Percentiles rank a stretch among this genome's conserved stretches.
Conservation (phyloP, 192 early-diverging fungal species). For the Coemansia sp. region DNA sequence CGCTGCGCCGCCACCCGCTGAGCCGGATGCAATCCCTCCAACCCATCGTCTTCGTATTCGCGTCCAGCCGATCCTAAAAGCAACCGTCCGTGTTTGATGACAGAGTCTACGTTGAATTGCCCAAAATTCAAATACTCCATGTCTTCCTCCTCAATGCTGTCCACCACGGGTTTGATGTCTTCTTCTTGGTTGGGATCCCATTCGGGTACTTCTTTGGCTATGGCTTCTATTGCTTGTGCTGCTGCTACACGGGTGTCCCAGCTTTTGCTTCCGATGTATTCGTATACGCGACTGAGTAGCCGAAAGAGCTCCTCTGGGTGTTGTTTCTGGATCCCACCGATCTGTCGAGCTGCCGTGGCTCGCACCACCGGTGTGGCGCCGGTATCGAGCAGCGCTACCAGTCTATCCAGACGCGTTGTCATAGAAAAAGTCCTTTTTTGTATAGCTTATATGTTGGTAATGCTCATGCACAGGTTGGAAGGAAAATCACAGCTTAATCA, state of each 20-base stretch:
- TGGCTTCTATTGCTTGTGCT: conserved; percentile 85
- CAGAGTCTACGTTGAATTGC: conserved; percentile 79
- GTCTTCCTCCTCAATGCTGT: conserved; percentile 7
- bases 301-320: conserved; percentile 90
- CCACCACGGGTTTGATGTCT: conserved; percentile 11
- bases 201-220: conserved; percentile 83
- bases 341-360: conserved; percentile 88
- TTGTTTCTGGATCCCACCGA: conserved; percentile 92
- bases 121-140: conserved; percentile 71
- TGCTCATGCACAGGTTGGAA: no score
- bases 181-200: conserved; percentile 72
- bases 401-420: conserved; percentile 80
- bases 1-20: conserved; percentile 82
- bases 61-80: conserved; percentile 85
- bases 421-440: no score
- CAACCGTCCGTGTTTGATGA: conserved; percentile 73
- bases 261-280: conserved; percentile 77
- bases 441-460: no score
- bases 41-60: conserved; percentile 83
- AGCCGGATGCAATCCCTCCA: conserved; percentile 73
- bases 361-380: conserved; percentile 88
- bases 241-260: conserved; percentile 98
- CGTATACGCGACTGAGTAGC: conserved; percentile 64
- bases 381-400: conserved; percentile 90
- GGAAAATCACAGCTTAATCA: no score